Evolutionary conservation across 2,329 filamentous ascomycete genomes (phyloP), one percentile per base, ranked within the genome.

Genomic region (Colletotrichum sp.): DNA sequence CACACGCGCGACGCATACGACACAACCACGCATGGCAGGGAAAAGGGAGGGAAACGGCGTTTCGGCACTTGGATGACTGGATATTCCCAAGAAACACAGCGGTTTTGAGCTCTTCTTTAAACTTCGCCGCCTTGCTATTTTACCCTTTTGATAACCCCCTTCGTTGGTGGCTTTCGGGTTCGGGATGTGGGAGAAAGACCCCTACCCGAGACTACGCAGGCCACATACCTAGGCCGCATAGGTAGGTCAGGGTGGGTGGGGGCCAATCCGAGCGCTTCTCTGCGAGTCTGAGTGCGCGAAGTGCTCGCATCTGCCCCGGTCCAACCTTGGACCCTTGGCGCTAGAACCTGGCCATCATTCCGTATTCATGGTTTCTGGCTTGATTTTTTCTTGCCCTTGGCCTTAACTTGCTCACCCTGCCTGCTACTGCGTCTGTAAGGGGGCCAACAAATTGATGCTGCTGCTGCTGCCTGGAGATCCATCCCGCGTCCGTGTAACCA

Each of bases 151-250:
- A 36, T 68, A 30, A 13, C 25, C 70, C 71, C 28, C 25, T 65
- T 52, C 27, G 30, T 36, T 32, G 16, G 27, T 61, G 18, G 56
- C 30, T 22, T 22, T 32, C 32, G 30, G 28, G 28, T 27, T 32
- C 61, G 72, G 72, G 68, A 71, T 75, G 72, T 75, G 68, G 68
- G 72, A 75, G 68, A 34, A 25, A 18, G n/a, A 27, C 52, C 66
- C 61, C 68, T 56, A 56, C 55, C 62, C 72, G 68, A 71, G 58
- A 34, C 58, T 32, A 61, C n/a, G 55, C 58, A 65, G 43, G 22
- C 22, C 34, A 16, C n/a, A 52, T 52, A 52, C 43, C 43, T 52
- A 52, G 43, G 43, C 43, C 43, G 43, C 43, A 52, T 13, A n/a
- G n/a, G 43, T 52, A 52, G 12, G 36, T 18, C 0, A 55, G 66